phyloP scores from a whole-genome alignment of 1,139 yeast species.

The Hansenula anomala region DNA sequence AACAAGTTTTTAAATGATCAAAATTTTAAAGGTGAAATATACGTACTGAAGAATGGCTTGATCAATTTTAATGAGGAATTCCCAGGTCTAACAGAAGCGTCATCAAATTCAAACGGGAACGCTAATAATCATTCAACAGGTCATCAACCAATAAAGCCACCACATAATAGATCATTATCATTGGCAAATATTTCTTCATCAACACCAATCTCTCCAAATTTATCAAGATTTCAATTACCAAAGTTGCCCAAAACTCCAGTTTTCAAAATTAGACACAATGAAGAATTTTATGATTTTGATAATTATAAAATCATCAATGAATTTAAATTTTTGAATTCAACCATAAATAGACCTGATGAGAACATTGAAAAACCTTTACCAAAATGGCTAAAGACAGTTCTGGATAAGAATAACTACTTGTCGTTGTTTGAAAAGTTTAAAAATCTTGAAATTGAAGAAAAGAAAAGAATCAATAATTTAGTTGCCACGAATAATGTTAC shows the following conservation, averaged over 20 bases:
- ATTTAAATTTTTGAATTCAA: slow-evolving; percentile 15
- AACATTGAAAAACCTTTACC: slow-evolving; percentile 24
- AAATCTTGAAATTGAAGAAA: slow-evolving; percentile 34
- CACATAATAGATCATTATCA: slow-evolving; percentile 16
- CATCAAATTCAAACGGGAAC: too few species aligned
- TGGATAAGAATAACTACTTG: slow-evolving; percentile 21
- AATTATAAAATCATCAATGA: slow-evolving; percentile 24
- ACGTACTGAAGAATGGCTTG: slow-evolving; percentile 32
- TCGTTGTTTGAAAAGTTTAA: slow-evolving; percentile 32
- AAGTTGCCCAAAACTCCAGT: slow-evolving; percentile 20
- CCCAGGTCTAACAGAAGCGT: slow-evolving; percentile 21
- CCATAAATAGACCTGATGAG: slow-evolving; percentile 14
- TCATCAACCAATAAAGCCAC: slow-evolving; percentile 3
- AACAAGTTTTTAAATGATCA: slow-evolving; percentile 38
- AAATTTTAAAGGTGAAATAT: slow-evolving; percentile 28
- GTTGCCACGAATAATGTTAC: slow-evolving; percentile 38
- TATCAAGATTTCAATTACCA: slow-evolving; percentile 32
- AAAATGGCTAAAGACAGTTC: slow-evolving; percentile 31
- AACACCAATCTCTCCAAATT: slow-evolving; percentile 25
- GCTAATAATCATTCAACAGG: too few species aligned
- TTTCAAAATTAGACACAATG: slow-evolving; percentile 41
- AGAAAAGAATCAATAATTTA: slow-evolving; percentile 33
- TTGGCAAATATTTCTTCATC: slow-evolving; percentile 13
- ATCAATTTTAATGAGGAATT: slow-evolving; percentile 24
- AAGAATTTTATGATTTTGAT: slow-evolving; percentile 32